Conservation (phyloP, 768 basidiomycete species). For the Termitomyces titanicus region DNA sequence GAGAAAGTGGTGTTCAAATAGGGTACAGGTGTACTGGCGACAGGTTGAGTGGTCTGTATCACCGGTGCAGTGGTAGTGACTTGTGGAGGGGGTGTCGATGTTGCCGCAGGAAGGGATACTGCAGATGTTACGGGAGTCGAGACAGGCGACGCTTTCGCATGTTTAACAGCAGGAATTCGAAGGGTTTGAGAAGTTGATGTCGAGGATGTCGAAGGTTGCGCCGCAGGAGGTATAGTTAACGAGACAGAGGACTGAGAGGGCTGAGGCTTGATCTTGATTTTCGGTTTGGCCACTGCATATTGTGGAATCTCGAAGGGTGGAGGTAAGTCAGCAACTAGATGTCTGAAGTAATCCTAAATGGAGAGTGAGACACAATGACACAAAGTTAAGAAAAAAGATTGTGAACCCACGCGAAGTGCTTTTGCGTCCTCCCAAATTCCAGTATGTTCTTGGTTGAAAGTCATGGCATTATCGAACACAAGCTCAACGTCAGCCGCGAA, state of each 20-base stretch:
- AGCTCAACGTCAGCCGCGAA: slow-evolving; percentile 88
- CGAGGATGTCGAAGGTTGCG: slow-evolving; percentile 10
- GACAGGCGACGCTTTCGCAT: slow-evolving; percentile 13
- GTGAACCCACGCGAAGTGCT: slow-evolving; percentile 51
- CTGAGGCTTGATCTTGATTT: slow-evolving; percentile 70
- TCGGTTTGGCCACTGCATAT: slow-evolving; percentile 52
- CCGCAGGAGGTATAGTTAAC: slow-evolving; percentile 12
- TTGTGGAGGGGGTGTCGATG: slow-evolving; percentile 21
- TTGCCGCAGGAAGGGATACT: slow-evolving; percentile 19
- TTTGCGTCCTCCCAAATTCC: slow-evolving; percentile 79
- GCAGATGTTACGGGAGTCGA: slow-evolving; percentile 15
- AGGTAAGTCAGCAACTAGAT: slow-evolving; percentile 77
- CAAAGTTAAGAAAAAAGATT: background rate
- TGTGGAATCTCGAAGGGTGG: slow-evolving; percentile 59
- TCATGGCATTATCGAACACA: slow-evolving; percentile 85
- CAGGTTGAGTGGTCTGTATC: slow-evolving; percentile 15
- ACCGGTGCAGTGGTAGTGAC: slow-evolving; percentile 18
- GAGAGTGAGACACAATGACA: slow-evolving; percentile 10
- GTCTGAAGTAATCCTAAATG: slow-evolving; percentile 65
- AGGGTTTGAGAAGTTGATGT: slow-evolving; percentile 26
- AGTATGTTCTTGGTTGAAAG: slow-evolving; percentile 86
- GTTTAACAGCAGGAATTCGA: slow-evolving; percentile 31
- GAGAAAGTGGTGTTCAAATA: slow-evolving; percentile 33
- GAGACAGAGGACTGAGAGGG: slow-evolving; percentile 28
- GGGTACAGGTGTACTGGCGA: slow-evolving; percentile 29